Percentiles rank a stretch among this genome's conserved stretches.
These are phyloP conservation scores for Mediolabrus comicus DNA, from an alignment of 108 stramenopile genomes.

Conservation along the genomic window DNA sequence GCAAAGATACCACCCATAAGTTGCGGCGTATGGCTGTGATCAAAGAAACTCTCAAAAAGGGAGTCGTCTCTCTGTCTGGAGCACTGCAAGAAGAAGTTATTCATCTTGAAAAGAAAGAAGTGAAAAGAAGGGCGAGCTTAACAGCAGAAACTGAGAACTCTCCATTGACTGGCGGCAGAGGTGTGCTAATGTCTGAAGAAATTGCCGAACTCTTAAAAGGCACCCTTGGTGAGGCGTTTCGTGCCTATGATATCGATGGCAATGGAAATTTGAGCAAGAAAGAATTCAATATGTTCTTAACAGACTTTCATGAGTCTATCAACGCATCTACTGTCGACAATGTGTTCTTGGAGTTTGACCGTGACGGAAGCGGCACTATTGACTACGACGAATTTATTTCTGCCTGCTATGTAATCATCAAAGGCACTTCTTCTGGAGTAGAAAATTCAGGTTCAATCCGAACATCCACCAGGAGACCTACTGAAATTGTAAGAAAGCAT, in stretches of 20 bases:
- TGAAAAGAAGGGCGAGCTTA: not conserved
- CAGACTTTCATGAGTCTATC: constrained; percentile 85
- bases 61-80: constrained; percentile 62
- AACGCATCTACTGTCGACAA: constrained; percentile 43
- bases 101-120: constrained; percentile 19
- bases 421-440: not conserved
- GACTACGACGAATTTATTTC: constrained; percentile 89
- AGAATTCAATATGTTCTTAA: constrained; percentile 74
- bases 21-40: constrained; percentile 67
- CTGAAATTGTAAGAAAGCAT: not conserved
- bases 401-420: constrained; percentile 77
- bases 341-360: constrained; percentile 70
- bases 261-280: constrained; percentile 67
- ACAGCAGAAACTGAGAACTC: not conserved
- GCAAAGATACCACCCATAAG: constrained; percentile 58
- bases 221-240: constrained; percentile 81
- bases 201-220: constrained; percentile 55
- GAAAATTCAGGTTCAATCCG: not conserved
- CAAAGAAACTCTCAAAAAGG: constrained; percentile 66
- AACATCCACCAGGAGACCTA: not conserved
- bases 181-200: constrained; percentile 33
- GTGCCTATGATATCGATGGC: constrained; percentile 74
- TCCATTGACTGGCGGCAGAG: not conserved
- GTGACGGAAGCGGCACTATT: constrained; percentile 67
- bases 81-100: constrained; percentile 56